Evolutionary conservation across 345 rosid genomes (phyloP), one percentile per base, ranked within the genome.

Genomic region (Reutealis trisperma): DNA sequence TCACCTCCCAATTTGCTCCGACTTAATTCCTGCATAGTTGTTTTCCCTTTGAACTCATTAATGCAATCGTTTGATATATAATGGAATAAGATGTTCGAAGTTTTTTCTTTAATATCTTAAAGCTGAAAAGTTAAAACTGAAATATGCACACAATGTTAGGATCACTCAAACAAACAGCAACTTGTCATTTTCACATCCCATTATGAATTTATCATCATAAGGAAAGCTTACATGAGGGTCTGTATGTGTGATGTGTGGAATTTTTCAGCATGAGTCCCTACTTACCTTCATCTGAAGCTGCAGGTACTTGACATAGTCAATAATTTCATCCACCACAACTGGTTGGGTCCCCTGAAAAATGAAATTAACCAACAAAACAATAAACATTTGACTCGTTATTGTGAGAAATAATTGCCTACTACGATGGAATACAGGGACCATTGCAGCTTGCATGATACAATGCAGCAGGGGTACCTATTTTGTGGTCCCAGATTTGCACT

Each of bases 281-380:
- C 30, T 71, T 80, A 89, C 94, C 91, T 83, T 88, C 79, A 91
- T 69, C 80, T 88, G 90, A 67, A 84, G 73, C 75, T 91, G 92
- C 79, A 91, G 82, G 83, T 83, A 83, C 86, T 89, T 89, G 77
- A 89, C 84, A 75, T 88, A 77, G 74, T 72, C 81, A 77, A 86
- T 77, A 24, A 79, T 52, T 58, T 83, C 85, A 82, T 84, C 85
- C 82, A 88, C 8, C 51, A 75, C 63, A 34, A 58, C 77, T 61
- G 73, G 79, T 76, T 87, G 85, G 67, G 66, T 76, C 44, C 84
- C 80, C 84, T 86, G 73, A 71, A 86, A 74, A 60, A 70, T 52
- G 24, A 83, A 60, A 24, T 19, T 49, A 67, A 75, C 68, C 64
- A 77, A 73, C 27, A 47, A 66, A 18, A 57, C 60, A 45, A 51